Conservation (phyloP, 2,329 filamentous ascomycete genomes). For the Ophiostoma angusticollis region DNA sequence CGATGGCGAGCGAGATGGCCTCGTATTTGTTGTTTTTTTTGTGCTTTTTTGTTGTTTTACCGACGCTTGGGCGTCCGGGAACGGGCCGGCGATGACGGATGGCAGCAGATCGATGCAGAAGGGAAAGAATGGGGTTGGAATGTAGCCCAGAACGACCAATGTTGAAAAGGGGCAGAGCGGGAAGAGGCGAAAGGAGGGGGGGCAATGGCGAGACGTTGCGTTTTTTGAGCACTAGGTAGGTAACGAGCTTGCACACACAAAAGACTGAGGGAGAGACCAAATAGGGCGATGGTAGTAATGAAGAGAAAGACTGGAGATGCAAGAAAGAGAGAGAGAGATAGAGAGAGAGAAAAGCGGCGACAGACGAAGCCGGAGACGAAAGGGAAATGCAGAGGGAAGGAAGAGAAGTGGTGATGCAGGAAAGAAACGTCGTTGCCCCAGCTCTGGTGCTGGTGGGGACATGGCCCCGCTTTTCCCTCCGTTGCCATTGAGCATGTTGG, state of each 20-base stretch:
- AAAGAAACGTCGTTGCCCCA: slow-evolving; percentile 12
- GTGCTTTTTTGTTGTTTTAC: too few relatives aligned
- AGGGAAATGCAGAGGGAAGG: not conserved
- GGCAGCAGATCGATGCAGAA: too few relatives aligned
- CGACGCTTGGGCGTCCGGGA: too few relatives aligned
- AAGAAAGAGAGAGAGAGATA: slow-evolving; percentile 4
- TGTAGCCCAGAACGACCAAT: too few relatives aligned
- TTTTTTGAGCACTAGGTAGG: too few relatives aligned
- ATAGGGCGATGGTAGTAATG: slow-evolving; percentile 1
- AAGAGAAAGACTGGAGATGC: not conserved
- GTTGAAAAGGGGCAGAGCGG: too few relatives aligned
- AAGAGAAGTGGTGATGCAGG: slow-evolving; percentile 7
- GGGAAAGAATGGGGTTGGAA: too few relatives aligned
- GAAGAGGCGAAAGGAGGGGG: too few relatives aligned
- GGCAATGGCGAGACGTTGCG: not conserved
- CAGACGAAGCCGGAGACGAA: not conserved
- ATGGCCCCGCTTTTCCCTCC: slow-evolving; percentile 10
- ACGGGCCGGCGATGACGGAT: too few relatives aligned
- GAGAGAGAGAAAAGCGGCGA: slow-evolving; percentile 1
- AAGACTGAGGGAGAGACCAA: slow-evolving; percentile 5
- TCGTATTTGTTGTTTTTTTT: too few relatives aligned
- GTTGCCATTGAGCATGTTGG: not conserved
- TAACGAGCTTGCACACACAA: too few relatives aligned
- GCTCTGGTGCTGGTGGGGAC: slow-evolving; percentile 10
- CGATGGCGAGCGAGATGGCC: too few relatives aligned